A percentile compares a stretch with the other conserved stretches of the same genome.
Conservation (phyloP, 805 yeast species). For the Ogataea pini region DNA sequence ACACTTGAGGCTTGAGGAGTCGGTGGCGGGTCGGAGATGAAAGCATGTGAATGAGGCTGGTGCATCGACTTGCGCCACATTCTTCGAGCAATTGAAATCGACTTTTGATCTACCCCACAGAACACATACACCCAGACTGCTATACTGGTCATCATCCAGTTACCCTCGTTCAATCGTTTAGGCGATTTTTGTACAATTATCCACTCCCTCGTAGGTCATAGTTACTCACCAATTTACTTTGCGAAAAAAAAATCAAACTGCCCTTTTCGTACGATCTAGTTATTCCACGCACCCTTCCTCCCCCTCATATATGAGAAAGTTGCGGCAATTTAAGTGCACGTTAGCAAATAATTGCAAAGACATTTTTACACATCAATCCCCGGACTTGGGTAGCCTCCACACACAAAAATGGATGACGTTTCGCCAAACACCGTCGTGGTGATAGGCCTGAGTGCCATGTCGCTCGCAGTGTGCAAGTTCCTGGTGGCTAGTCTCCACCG, state of each 20-base stretch:
- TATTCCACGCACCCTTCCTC: not conserved
- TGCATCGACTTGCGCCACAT: too few relatives aligned
- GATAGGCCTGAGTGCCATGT: constrained; percentile 17
- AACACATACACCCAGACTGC: too few relatives aligned
- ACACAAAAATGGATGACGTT: constrained; percentile 3
- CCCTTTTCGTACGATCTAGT: not conserved
- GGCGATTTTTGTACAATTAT: too few relatives aligned
- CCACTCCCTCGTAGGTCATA: not conserved
- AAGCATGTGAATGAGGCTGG: too few relatives aligned
- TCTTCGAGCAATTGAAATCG: too few relatives aligned
- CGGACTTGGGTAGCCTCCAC: not conserved
- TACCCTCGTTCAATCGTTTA: too few relatives aligned
- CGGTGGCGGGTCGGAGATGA: too few relatives aligned
- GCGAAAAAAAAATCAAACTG: not conserved
- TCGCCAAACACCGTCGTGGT: constrained; percentile 11
- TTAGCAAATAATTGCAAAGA: constrained; percentile 1
- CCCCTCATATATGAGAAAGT: not conserved
- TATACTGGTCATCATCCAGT: too few relatives aligned
- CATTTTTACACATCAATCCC: not conserved
- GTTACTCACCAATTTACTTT: not conserved
- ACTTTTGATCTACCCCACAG: too few relatives aligned
- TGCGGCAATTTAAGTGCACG: not conserved
- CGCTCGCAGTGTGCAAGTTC: constrained; percentile 15
- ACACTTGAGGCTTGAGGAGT: too few relatives aligned
- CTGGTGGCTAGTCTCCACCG: constrained; percentile 7